Conservation (phyloP, 2,329 filamentous ascomycete genomes). For the Orbilia oligospora region DNA sequence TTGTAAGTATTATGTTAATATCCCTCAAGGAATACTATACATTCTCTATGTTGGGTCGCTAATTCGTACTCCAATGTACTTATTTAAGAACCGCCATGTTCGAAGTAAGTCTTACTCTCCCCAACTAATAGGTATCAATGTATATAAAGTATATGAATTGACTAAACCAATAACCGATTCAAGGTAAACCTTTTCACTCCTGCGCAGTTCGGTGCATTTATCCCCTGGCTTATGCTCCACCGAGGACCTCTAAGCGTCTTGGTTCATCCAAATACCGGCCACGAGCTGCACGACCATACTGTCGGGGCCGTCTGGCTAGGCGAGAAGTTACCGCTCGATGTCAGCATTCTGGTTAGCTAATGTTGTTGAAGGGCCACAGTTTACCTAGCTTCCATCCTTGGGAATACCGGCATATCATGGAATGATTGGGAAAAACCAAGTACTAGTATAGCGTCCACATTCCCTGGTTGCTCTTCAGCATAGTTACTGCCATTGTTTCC, state of each 20-base stretch:
- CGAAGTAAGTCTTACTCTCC: slow-evolving; percentile 71
- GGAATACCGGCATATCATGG: neutral
- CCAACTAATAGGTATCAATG: neutral
- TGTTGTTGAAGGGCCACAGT: slow-evolving; percentile 32
- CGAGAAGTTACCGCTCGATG: slow-evolving; percentile 75
- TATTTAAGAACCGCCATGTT: slow-evolving; percentile 79
- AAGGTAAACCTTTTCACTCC: slow-evolving; percentile 83
- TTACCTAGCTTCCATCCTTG: neutral
- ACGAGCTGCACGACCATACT: slow-evolving; percentile 73
- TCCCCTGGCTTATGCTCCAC: slow-evolving; percentile 87
- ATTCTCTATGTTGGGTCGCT: neutral
- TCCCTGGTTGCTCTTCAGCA: too few relatives aligned
- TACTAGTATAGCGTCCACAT: too few relatives aligned
- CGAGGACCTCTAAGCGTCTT: slow-evolving; percentile 83
- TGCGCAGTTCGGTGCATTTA: slow-evolving; percentile 88
- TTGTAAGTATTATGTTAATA: slow-evolving; percentile 30
- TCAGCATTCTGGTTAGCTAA: slow-evolving; percentile 68
- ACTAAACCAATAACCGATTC: neutral
- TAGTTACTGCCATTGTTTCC: too few relatives aligned
- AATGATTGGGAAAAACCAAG: neutral
- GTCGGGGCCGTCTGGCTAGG: slow-evolving; percentile 82
- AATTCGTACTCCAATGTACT: neutral
- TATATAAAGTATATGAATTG: neutral
- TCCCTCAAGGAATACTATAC: too few relatives aligned
- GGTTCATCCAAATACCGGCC: slow-evolving; percentile 84